phyloP scores from a whole-genome alignment of 2,329 filamentous ascomycete genomes.

The Stagonosporopsis rhizophila region DNA sequence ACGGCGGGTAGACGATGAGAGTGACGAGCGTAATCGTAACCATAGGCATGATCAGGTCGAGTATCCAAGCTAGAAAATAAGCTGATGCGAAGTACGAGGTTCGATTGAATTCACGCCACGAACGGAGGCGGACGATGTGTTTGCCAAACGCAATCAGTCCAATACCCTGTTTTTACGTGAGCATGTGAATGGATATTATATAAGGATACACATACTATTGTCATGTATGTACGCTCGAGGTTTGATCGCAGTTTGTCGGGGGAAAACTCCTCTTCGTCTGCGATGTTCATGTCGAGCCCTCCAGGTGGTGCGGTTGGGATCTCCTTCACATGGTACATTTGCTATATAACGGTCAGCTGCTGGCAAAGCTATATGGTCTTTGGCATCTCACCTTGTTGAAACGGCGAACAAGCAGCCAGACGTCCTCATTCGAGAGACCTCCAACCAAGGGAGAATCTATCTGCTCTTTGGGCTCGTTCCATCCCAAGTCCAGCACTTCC shows the following conservation, averaged over 20 bases:
- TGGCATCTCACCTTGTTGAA: slow-evolving; percentile 70
- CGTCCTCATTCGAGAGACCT: slow-evolving; percentile 73
- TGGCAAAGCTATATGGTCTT: no score
- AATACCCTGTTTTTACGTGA: slow-evolving; percentile 56
- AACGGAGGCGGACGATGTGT: slow-evolving; percentile 77
- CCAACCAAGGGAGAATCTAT: slow-evolving; percentile 69
- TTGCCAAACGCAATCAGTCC: slow-evolving; percentile 71
- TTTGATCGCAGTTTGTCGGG: slow-evolving; percentile 82
- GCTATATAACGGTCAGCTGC: slow-evolving; percentile 48
- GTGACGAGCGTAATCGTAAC: slow-evolving; percentile 66
- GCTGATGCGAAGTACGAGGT: slow-evolving; percentile 71
- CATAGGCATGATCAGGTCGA: slow-evolving; percentile 73
- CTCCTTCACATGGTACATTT: slow-evolving; percentile 75
- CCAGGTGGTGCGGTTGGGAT: slow-evolving; percentile 67
- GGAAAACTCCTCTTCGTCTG: slow-evolving; percentile 83
- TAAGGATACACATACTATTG: slow-evolving; percentile 56
- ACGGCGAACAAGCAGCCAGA: slow-evolving; percentile 74
- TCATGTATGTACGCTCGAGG: slow-evolving; percentile 82
- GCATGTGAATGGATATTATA: not conserved
- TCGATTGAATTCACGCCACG: slow-evolving; percentile 76
- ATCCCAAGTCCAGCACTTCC: slow-evolving; percentile 72
- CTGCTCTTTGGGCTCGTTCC: slow-evolving; percentile 67
- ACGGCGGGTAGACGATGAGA: slow-evolving; percentile 70
- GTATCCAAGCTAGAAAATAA: slow-evolving; percentile 71
- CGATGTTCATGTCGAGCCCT: slow-evolving; percentile 78